phyloP scores from a whole-genome alignment of 768 basidiomycete species.

The Kwoniella europaea region DNA sequence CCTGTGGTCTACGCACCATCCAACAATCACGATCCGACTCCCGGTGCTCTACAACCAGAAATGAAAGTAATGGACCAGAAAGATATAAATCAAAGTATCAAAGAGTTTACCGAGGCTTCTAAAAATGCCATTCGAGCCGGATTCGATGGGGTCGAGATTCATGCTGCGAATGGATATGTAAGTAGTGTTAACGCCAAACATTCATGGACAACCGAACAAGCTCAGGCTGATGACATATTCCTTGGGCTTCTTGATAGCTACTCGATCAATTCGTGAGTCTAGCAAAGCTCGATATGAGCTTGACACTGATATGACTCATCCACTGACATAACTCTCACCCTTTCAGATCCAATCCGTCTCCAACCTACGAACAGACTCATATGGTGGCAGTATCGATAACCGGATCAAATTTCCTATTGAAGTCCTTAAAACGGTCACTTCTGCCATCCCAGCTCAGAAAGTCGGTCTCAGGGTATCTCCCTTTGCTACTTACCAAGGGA shows the following conservation, averaged over 20 bases:
- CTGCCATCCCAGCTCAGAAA: constrained; percentile 64
- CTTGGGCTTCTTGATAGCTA: constrained; percentile 34
- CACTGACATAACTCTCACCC: background rate
- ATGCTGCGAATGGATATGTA: constrained; percentile 58
- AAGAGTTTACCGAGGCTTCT: constrained; percentile 64
- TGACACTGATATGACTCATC: too few relatives aligned
- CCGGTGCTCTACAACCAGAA: background rate
- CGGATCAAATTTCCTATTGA: constrained; percentile 66
- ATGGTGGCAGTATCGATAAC: constrained; percentile 70
- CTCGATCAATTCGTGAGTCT: constrained; percentile 64
- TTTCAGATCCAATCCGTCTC: constrained; percentile 62
- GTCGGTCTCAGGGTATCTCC: constrained; percentile 67
- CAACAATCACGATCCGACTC: background rate
- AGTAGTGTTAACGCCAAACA: constrained; percentile 25
- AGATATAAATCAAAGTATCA: constrained; percentile 60
- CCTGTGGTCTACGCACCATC: constrained; percentile 1
- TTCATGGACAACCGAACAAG: background rate
- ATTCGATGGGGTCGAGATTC: constrained; percentile 69
- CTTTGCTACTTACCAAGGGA: constrained; percentile 64
- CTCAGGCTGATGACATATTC: background rate
- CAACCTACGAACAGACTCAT: constrained; percentile 68
- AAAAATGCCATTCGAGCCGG: constrained; percentile 68
- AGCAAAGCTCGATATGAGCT: too few relatives aligned
- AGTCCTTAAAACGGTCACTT: constrained; percentile 63
- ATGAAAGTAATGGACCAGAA: constrained; percentile 50